Base-by-base conservation (phyloP, 2,329 filamentous ascomycete species). In the Hymenoscyphus scutula region DNA sequence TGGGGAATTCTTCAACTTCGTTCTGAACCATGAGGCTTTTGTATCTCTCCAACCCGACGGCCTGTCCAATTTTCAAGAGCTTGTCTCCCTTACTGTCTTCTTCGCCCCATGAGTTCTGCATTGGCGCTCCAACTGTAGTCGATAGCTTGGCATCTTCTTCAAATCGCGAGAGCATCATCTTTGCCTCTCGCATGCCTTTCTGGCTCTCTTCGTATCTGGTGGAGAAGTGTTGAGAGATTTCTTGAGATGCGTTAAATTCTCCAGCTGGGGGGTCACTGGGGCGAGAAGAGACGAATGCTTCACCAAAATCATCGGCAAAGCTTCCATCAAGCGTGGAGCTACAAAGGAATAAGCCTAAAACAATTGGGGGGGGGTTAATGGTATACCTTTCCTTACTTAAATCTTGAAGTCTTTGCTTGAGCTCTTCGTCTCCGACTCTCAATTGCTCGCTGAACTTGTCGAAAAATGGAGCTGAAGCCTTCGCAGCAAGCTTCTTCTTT, bases 41-140 rank as follows among this genome's bases (percentile, higher is more conserved):
- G 48, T 67, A 67, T 37, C 62, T 69, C 48, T 70, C 59, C 23
- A 69, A 56, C 2, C 66, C 68, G 38, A 69, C 60, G n/a, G 57
- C 53, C 34, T 62, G 60, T n/a, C 71, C 71, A 37, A 64, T 51
- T 1, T 53, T 53, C 30, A 72, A 59, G 1, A 71, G n/a, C 1
- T 64, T 58, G 7, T 41, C 53, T 5, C 59, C 53, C 4, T 55
- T 59, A 5, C 56, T 56, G 30, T 65, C 63, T 19, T 71, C 64
- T 5, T 62, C 56, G 1, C 27, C 48, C 70, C 70, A 71, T 1
- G 62, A 38, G 41, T 66, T 68, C 5, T 65, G 53, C 34, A 65
- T n/a, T 1, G 53, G 7, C 0, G 48, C 34, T 17, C 69, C 55
- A 5, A 65, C 25, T 4, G 60, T 51, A 1, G 27, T 32, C 8